A percentile compares a stretch with the other conserved stretches of the same genome.
Evolutionary conservation across 2,329 filamentous ascomycete species (phyloP).

Genomic region (Colletotrichum incanum): DNA sequence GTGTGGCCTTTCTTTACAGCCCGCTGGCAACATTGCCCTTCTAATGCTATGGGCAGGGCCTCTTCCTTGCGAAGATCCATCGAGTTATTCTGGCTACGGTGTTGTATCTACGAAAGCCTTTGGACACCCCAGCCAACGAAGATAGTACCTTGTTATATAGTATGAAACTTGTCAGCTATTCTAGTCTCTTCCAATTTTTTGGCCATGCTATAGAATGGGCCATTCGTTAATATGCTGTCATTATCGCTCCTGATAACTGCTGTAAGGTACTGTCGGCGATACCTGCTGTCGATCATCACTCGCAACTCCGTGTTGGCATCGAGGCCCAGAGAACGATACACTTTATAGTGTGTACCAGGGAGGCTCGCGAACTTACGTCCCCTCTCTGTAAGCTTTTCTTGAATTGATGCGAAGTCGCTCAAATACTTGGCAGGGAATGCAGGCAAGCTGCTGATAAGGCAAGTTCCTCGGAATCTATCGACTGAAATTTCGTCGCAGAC

Average conservation of each 20-base stretch:
- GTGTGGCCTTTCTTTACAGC: no score
- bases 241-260: background rate
- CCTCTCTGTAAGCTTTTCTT: conserved; percentile 53
- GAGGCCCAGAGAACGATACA: conserved; percentile 53
- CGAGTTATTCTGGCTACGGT: no score
- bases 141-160: no score
- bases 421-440: conserved; percentile 63
- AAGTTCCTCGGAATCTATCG: conserved; percentile 58
- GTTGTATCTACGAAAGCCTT: no score
- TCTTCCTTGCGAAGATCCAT: no score
- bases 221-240: background rate
- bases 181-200: no score
- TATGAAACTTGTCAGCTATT: no score
- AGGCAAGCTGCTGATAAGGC: conserved; percentile 58
- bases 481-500: conserved; percentile 54
- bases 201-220: no score
- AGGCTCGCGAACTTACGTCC: conserved; percentile 62
- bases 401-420: conserved; percentile 54
- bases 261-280: background rate
- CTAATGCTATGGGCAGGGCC: no score
- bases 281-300: conserved; percentile 30
- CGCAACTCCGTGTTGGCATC: conserved; percentile 1
- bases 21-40: no score
- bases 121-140: no score
- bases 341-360: conserved; percentile 63